Conservation (phyloP, 1,284 basidiomycete species). For the Ustilago shanxiensis region DNA sequence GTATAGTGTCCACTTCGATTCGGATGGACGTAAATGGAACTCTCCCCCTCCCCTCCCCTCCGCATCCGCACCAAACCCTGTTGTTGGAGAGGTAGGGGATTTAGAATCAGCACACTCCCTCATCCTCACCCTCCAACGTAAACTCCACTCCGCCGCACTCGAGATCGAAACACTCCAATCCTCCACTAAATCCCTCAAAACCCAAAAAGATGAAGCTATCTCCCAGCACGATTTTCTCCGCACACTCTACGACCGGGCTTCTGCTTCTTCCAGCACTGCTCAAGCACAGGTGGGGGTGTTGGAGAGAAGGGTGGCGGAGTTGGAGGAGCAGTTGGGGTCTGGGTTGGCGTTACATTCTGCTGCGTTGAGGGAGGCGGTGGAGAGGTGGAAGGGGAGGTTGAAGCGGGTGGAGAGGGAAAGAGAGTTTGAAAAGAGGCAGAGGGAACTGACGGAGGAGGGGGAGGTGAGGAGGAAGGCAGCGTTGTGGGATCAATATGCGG, state of each 20-base stretch:
- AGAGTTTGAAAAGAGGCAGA: slow-evolving; percentile 5
- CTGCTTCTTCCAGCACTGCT: slow-evolving; percentile 6
- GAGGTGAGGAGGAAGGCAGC: slow-evolving; percentile 32
- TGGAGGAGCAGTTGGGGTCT: slow-evolving; percentile 16
- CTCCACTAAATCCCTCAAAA: not conserved
- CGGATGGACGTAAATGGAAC: slow-evolving; percentile 27
- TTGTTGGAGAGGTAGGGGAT: slow-evolving; percentile 1
- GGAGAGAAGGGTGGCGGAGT: not conserved
- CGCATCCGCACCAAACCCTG: not conserved
- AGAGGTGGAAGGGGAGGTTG: slow-evolving; percentile 21
- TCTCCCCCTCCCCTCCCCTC: not conserved
- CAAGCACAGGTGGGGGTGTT: not conserved
- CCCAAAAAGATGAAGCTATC: slow-evolving; percentile 10
- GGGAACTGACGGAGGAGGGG: slow-evolving; percentile 3
- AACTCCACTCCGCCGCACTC: slow-evolving; percentile 5
- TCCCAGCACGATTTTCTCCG: slow-evolving; percentile 41
- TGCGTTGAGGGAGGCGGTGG: slow-evolving; percentile 3
- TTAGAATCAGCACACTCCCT: slow-evolving; percentile 1
- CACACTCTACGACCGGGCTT: slow-evolving; percentile 38
- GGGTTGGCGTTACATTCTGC: slow-evolving; percentile 27
- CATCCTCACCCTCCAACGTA: not conserved
- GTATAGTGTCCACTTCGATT: slow-evolving; percentile 28
- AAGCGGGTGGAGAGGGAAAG: slow-evolving; percentile 11
- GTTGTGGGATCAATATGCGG: slow-evolving; percentile 31
- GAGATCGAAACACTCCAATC: slow-evolving; percentile 19